Percentiles rank a stretch among this genome's conserved stretches.
Conservation (phyloP, 495 filamentous ascomycete species). For the Lepraria neglecta region DNA sequence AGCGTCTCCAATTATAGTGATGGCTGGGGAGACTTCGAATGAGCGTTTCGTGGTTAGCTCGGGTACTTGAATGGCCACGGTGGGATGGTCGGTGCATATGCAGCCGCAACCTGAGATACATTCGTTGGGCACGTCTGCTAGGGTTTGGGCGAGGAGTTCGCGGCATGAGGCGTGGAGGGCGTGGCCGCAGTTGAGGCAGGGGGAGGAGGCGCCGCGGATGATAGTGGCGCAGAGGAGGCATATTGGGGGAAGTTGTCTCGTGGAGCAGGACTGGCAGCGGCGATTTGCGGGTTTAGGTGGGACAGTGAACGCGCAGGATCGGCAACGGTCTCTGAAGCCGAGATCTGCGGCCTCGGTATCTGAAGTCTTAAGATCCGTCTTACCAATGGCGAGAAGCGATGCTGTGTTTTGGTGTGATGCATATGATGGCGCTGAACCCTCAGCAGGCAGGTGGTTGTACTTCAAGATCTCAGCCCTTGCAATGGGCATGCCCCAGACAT, state of each 20-base stretch:
- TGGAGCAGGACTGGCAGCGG: slow-evolving; percentile 39
- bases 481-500: slow-evolving; percentile 72
- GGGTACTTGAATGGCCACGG: slow-evolving; percentile 31
- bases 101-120: slow-evolving; percentile 49
- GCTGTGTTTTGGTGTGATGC: background rate
- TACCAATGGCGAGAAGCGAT: background rate
- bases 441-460: slow-evolving; percentile 47
- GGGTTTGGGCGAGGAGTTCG: slow-evolving; percentile 35
- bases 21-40: slow-evolving; percentile 12
- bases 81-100: slow-evolving; percentile 40
- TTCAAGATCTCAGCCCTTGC: slow-evolving; percentile 76
- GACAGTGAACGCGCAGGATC: slow-evolving; percentile 29
- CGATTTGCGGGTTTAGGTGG: slow-evolving; percentile 29
- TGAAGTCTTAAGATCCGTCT: slow-evolving; percentile 4
- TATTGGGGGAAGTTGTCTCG: slow-evolving; percentile 36
- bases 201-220: slow-evolving; percentile 44
- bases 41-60: slow-evolving; percentile 8
- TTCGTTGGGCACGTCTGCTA: background rate
- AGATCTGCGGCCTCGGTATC: slow-evolving; percentile 30
- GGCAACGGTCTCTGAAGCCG: slow-evolving; percentile 43
- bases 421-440: background rate
- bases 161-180: slow-evolving; percentile 48
- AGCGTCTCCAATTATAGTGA: slow-evolving; percentile 9
- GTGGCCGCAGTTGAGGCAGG: slow-evolving; percentile 49
- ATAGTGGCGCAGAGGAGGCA: slow-evolving; percentile 46